These are phyloP conservation scores for Metschnikowia chrysomelidarum DNA, from an alignment of 805 yeast genomes.

Conservation along the genomic window DNA sequence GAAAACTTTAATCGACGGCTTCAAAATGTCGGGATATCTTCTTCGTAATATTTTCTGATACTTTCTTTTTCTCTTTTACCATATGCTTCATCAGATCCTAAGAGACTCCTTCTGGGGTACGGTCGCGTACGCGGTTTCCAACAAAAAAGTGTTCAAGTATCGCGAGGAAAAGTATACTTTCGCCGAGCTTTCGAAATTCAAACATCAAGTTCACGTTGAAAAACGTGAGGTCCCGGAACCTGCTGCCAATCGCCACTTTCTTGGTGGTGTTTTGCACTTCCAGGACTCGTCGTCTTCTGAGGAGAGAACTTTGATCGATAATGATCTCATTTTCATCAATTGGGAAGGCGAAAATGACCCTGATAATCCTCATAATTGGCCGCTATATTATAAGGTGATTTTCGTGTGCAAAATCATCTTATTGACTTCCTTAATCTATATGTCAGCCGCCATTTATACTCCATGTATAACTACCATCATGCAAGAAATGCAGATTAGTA, in stretches of 20 bases:
- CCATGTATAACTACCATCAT: slow-evolving; percentile 49
- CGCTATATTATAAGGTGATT: slow-evolving; percentile 35
- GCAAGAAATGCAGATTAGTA: slow-evolving; percentile 43
- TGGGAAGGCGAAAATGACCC: slow-evolving; percentile 51
- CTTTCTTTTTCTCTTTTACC: no score
- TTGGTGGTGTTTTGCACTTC: slow-evolving; percentile 7
- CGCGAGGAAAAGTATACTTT: slow-evolving; percentile 30
- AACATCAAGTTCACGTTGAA: slow-evolving; percentile 2
- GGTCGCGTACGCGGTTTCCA: slow-evolving; percentile 24
- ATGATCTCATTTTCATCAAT: slow-evolving; percentile 17
- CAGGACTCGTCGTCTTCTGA: slow-evolving; percentile 3
- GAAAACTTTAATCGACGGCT: no score
- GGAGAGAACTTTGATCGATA: slow-evolving; percentile 5
- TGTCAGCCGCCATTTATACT: slow-evolving; percentile 57
- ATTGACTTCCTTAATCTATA: slow-evolving; percentile 51
- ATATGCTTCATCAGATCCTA: slow-evolving; percentile 21
- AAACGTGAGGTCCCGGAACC: slow-evolving; percentile 13
- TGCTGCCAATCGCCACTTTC: slow-evolving; percentile 1
- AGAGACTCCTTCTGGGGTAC: slow-evolving; percentile 34
- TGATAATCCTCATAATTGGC: slow-evolving; percentile 59
- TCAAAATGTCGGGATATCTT: no score
- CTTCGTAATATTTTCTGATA: no score
- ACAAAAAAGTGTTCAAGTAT: slow-evolving; percentile 21
- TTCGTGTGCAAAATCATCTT: slow-evolving; percentile 41
- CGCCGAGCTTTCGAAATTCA: slow-evolving; percentile 29